Evolutionary conservation across 306 rosid genomes (phyloP), one percentile per base, ranked within the genome.

Genomic region (Mimosa bimucronata): DNA sequence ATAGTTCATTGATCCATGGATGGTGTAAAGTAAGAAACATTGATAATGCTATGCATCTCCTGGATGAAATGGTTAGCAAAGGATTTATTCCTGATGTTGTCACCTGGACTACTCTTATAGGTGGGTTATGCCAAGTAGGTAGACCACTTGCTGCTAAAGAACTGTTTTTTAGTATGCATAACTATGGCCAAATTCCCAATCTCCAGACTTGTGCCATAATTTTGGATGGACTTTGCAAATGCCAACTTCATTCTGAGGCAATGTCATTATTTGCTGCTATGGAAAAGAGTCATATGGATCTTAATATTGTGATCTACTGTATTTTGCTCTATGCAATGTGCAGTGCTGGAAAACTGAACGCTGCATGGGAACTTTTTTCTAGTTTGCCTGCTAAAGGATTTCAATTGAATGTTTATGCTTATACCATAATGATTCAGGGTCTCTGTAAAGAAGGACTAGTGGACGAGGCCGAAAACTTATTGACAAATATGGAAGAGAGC

Each of bases 151-250:
- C 66, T 12, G 19, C 66, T 28, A 61, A 61, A 26, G 38, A 28
- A 61, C 66, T 61, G 66, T 61, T 61, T 61, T 61, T 26, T 1
- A 61, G 30, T 12, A 26, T 28, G 38, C 38, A 61, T 29, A 28
- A 25, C 11, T 61, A 61, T 61, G 67, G 67, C 37, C 67, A 61
- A 61, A 28, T 61, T 61, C 67, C 67, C n/a, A 61, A 61, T 28
- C 40, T 61, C 38, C n/a, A 13, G 67, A 61, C 38, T 61, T 61
- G 67, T 61, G 67, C 67, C n/a, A 29, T 61, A 61, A 61, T 61
- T 26, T 61, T 61, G 67, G 40, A 61, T 61, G 67, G 67, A 61
- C 67, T 61, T 28, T 13, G 67, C 67, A 61, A 61, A 61, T 28
- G 67, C 67, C 67, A 61, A 61, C 67, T 61, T 61, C 38, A 28